Evolutionary conservation across 2,329 filamentous ascomycete species (phyloP), one percentile per base, ranked within the genome.

Genomic region (Fusarium haematococcum): DNA sequence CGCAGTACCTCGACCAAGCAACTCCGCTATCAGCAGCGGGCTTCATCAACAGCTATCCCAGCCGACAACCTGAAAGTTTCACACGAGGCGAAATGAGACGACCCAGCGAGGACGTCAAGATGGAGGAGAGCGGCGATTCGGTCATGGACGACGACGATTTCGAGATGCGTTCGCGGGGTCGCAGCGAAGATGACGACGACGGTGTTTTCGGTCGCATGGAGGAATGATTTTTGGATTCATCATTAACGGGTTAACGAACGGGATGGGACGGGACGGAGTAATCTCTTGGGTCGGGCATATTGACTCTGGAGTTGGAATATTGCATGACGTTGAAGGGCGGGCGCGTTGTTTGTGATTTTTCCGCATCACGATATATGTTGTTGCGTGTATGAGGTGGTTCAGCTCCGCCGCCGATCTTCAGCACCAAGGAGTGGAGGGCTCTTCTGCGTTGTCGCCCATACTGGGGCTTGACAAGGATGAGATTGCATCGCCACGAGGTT

Each of bases 191-290:
- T 78, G 95, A 97, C 73, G 96, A 98, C 76, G 95, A 98, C 75
- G 95, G 95, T 80, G 93, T 98, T 79, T 99, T 99, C 86, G 95
- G 95, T 67, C 91, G 91, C 77, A 98, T 98, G 96, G 97, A 99
- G 84, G 95, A 97, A 83, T 97, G 88, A 85, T 74, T 73, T 48
- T 75, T 71, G 72, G 68, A 61, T 75, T 75, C 65, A 79, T 73
- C 68, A 74, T 68, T 73, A 75, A 70, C 76, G 67, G 75, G 74
- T 69, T 76, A 75, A 77, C 64, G 71, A 76, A 61, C 67, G 69
- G 74, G 67, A 61, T 67, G 65, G 74, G 69, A 73, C 67, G 74
- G 75, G 69, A 73, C 67, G 74, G 75, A 75, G 69, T 67, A 52
- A 78, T 71, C 62, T 79, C 69, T 77, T 76, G 79, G 79, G 76